Evolutionary conservation across 495 filamentous ascomycete species (phyloP).

Genomic region (Penicillium lagena): DNA sequence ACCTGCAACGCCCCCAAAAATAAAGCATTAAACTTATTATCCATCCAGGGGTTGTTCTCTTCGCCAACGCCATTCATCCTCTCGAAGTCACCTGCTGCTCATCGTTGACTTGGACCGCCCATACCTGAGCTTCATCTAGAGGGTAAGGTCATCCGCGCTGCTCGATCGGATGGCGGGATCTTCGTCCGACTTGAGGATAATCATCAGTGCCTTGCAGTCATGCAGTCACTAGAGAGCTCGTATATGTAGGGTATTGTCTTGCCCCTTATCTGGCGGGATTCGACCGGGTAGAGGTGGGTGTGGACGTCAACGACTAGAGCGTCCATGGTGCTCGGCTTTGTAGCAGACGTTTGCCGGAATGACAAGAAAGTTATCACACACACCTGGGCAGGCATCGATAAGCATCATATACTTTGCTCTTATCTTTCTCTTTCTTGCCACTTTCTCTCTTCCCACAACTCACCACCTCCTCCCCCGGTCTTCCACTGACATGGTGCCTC

Average conservation of each 20-base stretch:
- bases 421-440: background rate
- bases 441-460: background rate
- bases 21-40: slow-evolving; percentile 48
- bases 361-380: no score
- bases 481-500: no score
- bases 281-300: slow-evolving; percentile 88
- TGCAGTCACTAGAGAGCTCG: slow-evolving; percentile 44
- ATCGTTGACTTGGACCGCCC: slow-evolving; percentile 65
- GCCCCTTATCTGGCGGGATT: slow-evolving; percentile 74
- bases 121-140: slow-evolving; percentile 52
- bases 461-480: no score
- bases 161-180: slow-evolving; percentile 45
- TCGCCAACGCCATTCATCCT: no score
- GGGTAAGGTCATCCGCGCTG: slow-evolving; percentile 61
- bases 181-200: slow-evolving; percentile 66
- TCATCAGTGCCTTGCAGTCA: slow-evolving; percentile 54
- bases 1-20: slow-evolving; percentile 80
- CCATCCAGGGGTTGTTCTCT: no score
- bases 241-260: slow-evolving; percentile 75
- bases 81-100: slow-evolving; percentile 68
- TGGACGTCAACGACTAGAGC: slow-evolving; percentile 74
- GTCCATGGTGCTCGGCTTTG: slow-evolving; percentile 11
- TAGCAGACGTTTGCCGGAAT: background rate
- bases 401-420: no score
- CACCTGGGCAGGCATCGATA: no score